phyloP scores from a whole-genome alignment of 2,329 filamentous ascomycete genomes.

The Fusarium veterinarium region DNA sequence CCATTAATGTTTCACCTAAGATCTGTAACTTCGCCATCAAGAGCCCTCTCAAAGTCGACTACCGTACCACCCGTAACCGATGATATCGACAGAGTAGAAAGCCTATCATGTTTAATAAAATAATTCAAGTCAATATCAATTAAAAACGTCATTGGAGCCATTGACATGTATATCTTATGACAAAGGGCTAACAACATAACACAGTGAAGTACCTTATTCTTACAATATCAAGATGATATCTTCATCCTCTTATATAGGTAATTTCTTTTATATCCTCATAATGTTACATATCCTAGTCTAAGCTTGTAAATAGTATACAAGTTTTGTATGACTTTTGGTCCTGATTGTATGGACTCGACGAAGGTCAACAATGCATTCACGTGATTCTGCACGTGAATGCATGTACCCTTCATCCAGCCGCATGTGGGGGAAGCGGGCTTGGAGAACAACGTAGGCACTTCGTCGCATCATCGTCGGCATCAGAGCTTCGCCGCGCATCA shows the following conservation, averaged over 20 bases:
- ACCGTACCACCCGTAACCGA: not conserved
- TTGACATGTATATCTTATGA: not conserved
- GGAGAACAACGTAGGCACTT: slow-evolving; percentile 44
- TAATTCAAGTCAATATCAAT: not conserved
- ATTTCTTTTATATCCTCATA: not conserved
- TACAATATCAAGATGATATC: not conserved
- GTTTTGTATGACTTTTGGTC: too few relatives aligned
- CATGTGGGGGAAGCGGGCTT: slow-evolving; percentile 39
- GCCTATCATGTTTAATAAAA: not conserved
- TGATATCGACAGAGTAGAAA: not conserved
- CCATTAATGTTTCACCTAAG: not conserved
- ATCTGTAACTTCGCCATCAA: not conserved
- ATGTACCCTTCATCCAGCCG: slow-evolving; percentile 9
- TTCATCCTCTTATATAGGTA: not conserved
- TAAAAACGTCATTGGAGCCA: not conserved
- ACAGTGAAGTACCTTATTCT: not conserved
- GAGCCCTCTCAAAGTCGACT: not conserved
- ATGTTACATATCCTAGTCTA: not conserved
- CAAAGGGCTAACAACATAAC: not conserved
- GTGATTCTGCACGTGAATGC: slow-evolving; percentile 27
- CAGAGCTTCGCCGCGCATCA: slow-evolving; percentile 44
- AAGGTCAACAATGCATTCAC: not conserved
- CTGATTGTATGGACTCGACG: not conserved
- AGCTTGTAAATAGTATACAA: not conserved
- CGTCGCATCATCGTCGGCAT: slow-evolving; percentile 46